Base-by-base conservation (phyloP, 345 rosid genomes). In the Mercurialis annua region DNA sequence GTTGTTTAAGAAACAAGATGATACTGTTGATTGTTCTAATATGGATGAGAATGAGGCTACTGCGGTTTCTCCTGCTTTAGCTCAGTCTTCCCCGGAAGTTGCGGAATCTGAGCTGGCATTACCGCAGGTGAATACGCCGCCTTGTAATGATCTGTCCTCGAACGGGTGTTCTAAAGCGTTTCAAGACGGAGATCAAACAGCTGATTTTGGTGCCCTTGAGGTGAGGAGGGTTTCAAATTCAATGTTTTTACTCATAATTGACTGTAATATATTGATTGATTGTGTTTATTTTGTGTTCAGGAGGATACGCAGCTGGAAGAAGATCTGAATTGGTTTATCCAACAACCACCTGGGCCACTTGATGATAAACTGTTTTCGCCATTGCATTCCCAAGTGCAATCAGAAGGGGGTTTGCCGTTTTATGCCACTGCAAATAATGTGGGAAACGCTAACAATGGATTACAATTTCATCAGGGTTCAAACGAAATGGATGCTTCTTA, bases 1-100 rank as follows among this genome's bases (percentile, higher is more conserved):
- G 30, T 62, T 90, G 73, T 86, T 90, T 68, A 88, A 86, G 82
- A 90, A 90, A 71, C 78, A 85, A 69, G 92, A 85, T 30, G 73
- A 65, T 46, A 68, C 42, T 21, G 78, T 20, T 7, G 59, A 57
- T 43, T 33, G 20, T 55, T n/a, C 54, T 0, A 69, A 69, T 48
- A 57, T 59, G 48, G 83, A 76, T 54, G 92, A 82, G 52, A 73
- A 69, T 54, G 59, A 65, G 48, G 55, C 59, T 8, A 29, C 74
- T 50, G 36, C 11, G 36, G 30, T 15, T 15, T 76, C 85, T 65
- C 87, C 85, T 54, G 66, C 76, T 0, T 51, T 65, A 10, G 75
- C 34, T 46, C 72, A 62, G 20, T 73, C 73, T 49, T 80, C 78
- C 59, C 73, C 77, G 0, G 81, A 64, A 51, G 26, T 53, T 64